Percentiles rank a stretch among this genome's conserved stretches.
These are phyloP conservation scores for Phytophthora ramorum DNA, from an alignment of 352 stramenopile species.

Conservation along the genomic window DNA sequence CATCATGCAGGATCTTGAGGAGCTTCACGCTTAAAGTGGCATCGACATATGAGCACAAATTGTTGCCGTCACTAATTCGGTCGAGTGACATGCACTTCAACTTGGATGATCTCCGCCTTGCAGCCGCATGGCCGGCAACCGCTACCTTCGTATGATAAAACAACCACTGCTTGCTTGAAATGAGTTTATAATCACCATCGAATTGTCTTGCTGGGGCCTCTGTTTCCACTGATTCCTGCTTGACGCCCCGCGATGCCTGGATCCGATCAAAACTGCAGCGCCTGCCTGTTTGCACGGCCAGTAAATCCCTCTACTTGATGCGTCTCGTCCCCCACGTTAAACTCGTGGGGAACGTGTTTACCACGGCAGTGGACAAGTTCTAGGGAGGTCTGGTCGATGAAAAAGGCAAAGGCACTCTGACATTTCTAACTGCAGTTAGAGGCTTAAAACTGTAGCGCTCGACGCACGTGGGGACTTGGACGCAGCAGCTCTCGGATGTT, in stretches of 20 bases:
- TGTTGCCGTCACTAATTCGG: background rate
- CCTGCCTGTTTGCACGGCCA: too few relatives aligned
- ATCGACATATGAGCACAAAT: background rate
- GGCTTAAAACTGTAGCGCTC: conserved; percentile 35
- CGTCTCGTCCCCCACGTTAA: background rate
- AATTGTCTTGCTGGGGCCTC: too few relatives aligned
- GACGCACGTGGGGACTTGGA: conserved; percentile 35
- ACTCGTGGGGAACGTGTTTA: background rate
- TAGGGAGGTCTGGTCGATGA: background rate
- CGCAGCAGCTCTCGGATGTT: conserved; percentile 32
- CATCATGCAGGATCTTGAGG: conserved; percentile 4
- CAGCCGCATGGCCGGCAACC: too few relatives aligned
- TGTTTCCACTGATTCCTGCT: too few relatives aligned
- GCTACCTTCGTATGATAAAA: too few relatives aligned
- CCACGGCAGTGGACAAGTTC: background rate
- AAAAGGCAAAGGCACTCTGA: background rate
- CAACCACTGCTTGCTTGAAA: too few relatives aligned
- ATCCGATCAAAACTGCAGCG: too few relatives aligned
- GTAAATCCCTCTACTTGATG: background rate
- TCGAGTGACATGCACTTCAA: background rate
- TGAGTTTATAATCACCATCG: too few relatives aligned
- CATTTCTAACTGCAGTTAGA: background rate
- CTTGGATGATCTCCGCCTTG: background rate
- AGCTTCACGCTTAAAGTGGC: conserved; percentile 1
- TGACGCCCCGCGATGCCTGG: too few relatives aligned